Evolutionary conservation across 2,329 filamentous ascomycete species (phyloP), one percentile per base, ranked within the genome.

Genomic region (Clonostachys byssicola): DNA sequence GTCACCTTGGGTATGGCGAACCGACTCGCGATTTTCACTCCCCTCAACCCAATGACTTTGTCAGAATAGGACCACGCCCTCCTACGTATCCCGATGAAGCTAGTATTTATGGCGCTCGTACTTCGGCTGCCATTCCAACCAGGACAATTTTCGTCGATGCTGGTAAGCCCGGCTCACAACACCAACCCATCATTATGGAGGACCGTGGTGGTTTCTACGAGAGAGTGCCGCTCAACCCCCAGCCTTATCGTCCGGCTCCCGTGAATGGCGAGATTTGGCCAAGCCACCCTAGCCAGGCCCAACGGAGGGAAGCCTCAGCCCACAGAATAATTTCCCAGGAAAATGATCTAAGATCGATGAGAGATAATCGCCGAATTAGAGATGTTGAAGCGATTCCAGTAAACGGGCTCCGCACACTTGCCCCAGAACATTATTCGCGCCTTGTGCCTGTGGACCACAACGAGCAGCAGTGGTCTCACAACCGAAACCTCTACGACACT

Each of bases 161-260:
- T 13, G 39, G 39, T 12, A 33, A 44, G 16, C 43, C 47, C 17
- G 44, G 43, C 14, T 39, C 36, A 4, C 40, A 17, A 5, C 17
- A 39, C 7, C 42, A 43, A 10, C 43, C 43, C 3, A 46, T 46
- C 42, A 46, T 68, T 52, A 70, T 71, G 66, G 65, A 70, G 51
- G 64, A 70, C 53, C 60, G 65, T 33, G 65, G 64, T 47, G 63
- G 64, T 14, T 67, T 68, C 46, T 65, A 56, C 50, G 66, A 66
- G 51, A 64, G 61, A 47, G 56, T 68, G 33, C 40, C 23, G 23
- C 23, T 30, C 23, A 30, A 30, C 6, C 39, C 17, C 13, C 41
- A 20, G n/a, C 41, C 42, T 33, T 33, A 18, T 10, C 20, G 36
- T 40, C 16, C 9, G 5, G 20, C 12, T 20, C n/a, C 17, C 13